These are phyloP conservation scores for Hydrangea macrophylla DNA, from an alignment of 148 eudicot genomes.

Conservation along the genomic window DNA sequence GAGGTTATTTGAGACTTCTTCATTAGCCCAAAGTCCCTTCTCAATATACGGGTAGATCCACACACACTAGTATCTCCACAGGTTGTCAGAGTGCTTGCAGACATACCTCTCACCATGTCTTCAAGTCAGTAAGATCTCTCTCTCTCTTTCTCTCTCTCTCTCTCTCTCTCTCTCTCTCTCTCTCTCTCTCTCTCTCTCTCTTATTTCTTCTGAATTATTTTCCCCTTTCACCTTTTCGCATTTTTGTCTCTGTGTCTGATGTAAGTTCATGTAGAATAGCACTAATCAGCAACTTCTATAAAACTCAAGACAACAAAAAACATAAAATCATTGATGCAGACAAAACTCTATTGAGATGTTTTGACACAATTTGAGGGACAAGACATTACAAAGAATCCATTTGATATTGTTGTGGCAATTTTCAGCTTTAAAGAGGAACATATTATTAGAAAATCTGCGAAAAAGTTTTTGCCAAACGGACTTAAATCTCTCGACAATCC, in stretches of 20 bases:
- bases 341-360: no score
- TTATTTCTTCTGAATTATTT: neutral
- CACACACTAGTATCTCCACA: slow-evolving; percentile 47
- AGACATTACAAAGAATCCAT: no score
- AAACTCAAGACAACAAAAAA: neutral
- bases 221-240: slow-evolving; percentile 1
- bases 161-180: no score
- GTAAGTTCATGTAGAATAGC: neutral
- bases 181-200: neutral
- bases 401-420: no score
- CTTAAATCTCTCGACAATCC: no score
- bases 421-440: no score
- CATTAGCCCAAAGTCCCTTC: slow-evolving; percentile 28
- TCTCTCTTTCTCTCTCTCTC: no score
- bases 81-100: slow-evolving; percentile 43
- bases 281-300: neutral
- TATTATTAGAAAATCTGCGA: no score
- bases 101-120: slow-evolving; percentile 46
- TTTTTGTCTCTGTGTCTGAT: slow-evolving; percentile 11
- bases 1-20: slow-evolving; percentile 29
- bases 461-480: no score
- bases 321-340: neutral
- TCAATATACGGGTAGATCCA: slow-evolving; percentile 36
- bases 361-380: no score
- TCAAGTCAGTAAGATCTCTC: neutral